Conservation (phyloP, 116 monocot genomes). For the Posidonia oceanica region DNA sequence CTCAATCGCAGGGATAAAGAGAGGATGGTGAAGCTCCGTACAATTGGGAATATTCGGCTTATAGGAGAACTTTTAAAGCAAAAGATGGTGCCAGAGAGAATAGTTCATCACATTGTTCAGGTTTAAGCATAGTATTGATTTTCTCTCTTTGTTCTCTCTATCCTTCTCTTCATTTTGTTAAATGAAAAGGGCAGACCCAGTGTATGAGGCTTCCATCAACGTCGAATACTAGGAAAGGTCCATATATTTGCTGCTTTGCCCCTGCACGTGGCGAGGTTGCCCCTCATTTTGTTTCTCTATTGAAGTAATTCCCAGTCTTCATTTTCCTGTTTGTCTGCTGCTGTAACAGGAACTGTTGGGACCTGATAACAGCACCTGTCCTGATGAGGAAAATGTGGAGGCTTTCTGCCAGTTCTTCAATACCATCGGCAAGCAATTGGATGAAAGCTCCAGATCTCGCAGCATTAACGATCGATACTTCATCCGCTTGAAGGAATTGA, state of each 20-base stretch:
- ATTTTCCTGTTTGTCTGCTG: not conserved
- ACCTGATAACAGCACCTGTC: slow-evolving; percentile 45
- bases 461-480: slow-evolving; percentile 72
- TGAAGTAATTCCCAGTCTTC: not conserved
- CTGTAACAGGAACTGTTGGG: slow-evolving; percentile 65
- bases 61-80: slow-evolving; percentile 94
- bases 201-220: too few relatives aligned
- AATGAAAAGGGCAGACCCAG: too few relatives aligned
- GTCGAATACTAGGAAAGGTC: too few relatives aligned
- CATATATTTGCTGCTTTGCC: too few relatives aligned
- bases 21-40: slow-evolving; percentile 71
- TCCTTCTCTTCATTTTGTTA: not conserved
- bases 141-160: not conserved
- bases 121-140: slow-evolving; percentile 18
- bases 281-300: not conserved
- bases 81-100: slow-evolving; percentile 76
- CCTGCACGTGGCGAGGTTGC: too few relatives aligned
- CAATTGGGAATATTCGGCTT: slow-evolving; percentile 85
- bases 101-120: slow-evolving; percentile 97
- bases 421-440: slow-evolving; percentile 92
- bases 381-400: slow-evolving; percentile 91
- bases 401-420: slow-evolving; percentile 92
- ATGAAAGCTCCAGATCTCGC: slow-evolving; percentile 74
- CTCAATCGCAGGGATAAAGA: slow-evolving; percentile 72
- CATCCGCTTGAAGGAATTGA: slow-evolving; percentile 54